phyloP scores from a whole-genome alignment of 805 yeast genomes.

The Peterozyma toletana region DNA sequence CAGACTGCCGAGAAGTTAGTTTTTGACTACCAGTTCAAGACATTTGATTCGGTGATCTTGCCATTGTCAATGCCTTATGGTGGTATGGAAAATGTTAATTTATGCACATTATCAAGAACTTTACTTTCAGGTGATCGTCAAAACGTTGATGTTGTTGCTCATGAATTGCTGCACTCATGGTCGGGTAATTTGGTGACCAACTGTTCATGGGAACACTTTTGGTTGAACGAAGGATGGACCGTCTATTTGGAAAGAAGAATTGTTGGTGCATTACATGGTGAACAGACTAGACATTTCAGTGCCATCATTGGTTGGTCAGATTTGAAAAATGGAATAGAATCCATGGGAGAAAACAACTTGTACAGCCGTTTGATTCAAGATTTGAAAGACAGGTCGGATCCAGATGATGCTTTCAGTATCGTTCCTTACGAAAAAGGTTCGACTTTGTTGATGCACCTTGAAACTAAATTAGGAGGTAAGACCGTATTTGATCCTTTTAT shows the following conservation, averaged over 20 bases:
- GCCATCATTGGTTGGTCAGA: constrained; percentile 89
- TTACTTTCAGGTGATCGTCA: constrained; percentile 77
- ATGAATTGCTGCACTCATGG: constrained; percentile 92
- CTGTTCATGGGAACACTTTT: constrained; percentile 88
- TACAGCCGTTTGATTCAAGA: constrained; percentile 65
- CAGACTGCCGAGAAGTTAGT: constrained; percentile 69
- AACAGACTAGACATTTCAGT: constrained; percentile 66
- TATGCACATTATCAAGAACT: constrained; percentile 88
- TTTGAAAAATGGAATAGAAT: constrained; percentile 54
- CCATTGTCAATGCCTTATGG: constrained; percentile 82
- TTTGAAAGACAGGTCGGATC: constrained; percentile 64
- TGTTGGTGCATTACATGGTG: constrained; percentile 72
- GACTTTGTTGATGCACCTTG: constrained; percentile 69
- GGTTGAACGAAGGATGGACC: constrained; percentile 96
- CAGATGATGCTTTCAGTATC: constrained; percentile 82
- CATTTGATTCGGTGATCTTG: constrained; percentile 72
- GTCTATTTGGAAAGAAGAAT: constrained; percentile 86
- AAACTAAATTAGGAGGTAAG: constrained; percentile 58
- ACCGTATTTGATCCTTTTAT: constrained; percentile 71
- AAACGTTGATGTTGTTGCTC: constrained; percentile 86
- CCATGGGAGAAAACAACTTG: constrained; percentile 49
- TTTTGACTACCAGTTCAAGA: constrained; percentile 78
- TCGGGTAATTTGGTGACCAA: constrained; percentile 87
- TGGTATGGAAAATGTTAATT: constrained; percentile 92
- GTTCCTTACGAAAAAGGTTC: constrained; percentile 93